These are phyloP conservation scores for Elaeis guineensis DNA, from an alignment of 176 grass and related monocot species.

Conservation along the genomic window DNA sequence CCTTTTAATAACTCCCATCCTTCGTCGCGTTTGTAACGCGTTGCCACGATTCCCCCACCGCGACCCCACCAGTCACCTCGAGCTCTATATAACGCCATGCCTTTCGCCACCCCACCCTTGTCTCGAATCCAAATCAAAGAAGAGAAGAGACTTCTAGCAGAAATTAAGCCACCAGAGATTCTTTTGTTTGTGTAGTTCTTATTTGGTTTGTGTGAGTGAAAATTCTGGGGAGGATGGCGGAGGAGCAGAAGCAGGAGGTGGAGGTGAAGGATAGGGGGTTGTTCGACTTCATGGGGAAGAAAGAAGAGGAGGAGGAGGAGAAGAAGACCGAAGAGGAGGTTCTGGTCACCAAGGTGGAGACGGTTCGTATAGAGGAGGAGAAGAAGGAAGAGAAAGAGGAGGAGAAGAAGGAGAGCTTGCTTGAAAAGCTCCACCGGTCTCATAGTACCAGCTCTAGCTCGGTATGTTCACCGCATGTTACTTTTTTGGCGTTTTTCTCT, in stretches of 20 bases:
- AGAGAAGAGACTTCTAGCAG: background rate
- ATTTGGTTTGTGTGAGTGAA: background rate
- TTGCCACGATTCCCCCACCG: background rate
- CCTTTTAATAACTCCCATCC: background rate
- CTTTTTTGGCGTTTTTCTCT: background rate
- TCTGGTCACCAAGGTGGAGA: constrained; percentile 40
- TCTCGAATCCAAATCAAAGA: constrained; percentile 17
- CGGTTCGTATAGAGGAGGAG: constrained; percentile 25
- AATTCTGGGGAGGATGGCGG: constrained; percentile 34
- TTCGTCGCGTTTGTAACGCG: constrained; percentile 36
- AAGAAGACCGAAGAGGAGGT: constrained; percentile 34
- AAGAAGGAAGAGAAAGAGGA: constrained; percentile 19
- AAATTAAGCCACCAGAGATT: too few species aligned
- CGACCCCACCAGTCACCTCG: background rate
- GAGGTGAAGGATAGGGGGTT: constrained; percentile 70
- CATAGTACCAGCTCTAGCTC: constrained; percentile 83
- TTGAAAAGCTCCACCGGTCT: constrained; percentile 68
- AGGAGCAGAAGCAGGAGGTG: constrained; percentile 52
- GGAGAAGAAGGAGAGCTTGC: constrained; percentile 70
- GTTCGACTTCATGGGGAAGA: constrained; percentile 47
- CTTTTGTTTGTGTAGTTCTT: too few species aligned
- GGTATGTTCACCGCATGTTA: constrained; percentile 23
- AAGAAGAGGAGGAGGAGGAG: constrained; percentile 52
- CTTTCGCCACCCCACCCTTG: background rate
- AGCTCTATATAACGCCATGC: constrained; percentile 30